These are phyloP conservation scores for Hirsutella minnesotensis DNA, from an alignment of 2,329 filamentous ascomycete species.

Conservation along the genomic window DNA sequence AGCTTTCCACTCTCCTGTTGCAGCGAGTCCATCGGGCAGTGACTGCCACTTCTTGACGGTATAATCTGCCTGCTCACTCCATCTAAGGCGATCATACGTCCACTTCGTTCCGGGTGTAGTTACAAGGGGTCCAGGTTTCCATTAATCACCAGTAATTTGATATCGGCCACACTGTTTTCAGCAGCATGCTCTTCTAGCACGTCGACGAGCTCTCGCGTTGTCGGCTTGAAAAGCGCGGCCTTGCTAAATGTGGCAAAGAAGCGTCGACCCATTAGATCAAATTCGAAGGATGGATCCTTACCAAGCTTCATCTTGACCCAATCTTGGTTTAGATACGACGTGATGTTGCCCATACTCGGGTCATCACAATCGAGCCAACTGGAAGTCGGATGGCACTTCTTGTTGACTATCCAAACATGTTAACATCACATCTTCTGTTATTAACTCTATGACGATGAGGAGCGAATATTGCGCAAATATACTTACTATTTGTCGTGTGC, in stretches of 20 bases:
- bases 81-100: slow-evolving; percentile 27
- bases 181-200: slow-evolving; percentile 1
- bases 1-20: slow-evolving; percentile 7
- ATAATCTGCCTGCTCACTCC: slow-evolving; percentile 30
- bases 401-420: too few species aligned
- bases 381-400: too few species aligned
- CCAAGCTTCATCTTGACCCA: too few species aligned
- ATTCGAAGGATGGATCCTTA: too few species aligned
- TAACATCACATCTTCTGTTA: too few species aligned
- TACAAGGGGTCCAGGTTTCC: slow-evolving; percentile 8
- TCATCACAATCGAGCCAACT: too few species aligned
- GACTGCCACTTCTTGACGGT: slow-evolving; percentile 13
- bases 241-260: neutral
- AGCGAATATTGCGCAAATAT: too few species aligned
- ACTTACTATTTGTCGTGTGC: too few species aligned
- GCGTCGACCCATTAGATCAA: too few species aligned
- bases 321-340: too few species aligned
- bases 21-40: neutral
- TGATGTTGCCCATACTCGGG: too few species aligned
- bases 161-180: neutral
- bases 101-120: slow-evolving; percentile 14
- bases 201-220: neutral
- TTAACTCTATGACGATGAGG: too few species aligned
- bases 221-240: neutral
- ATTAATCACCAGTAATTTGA: slow-evolving; percentile 2